Conservation (phyloP, 2,329 filamentous ascomycete species). For the Didymella keratinophila region DNA sequence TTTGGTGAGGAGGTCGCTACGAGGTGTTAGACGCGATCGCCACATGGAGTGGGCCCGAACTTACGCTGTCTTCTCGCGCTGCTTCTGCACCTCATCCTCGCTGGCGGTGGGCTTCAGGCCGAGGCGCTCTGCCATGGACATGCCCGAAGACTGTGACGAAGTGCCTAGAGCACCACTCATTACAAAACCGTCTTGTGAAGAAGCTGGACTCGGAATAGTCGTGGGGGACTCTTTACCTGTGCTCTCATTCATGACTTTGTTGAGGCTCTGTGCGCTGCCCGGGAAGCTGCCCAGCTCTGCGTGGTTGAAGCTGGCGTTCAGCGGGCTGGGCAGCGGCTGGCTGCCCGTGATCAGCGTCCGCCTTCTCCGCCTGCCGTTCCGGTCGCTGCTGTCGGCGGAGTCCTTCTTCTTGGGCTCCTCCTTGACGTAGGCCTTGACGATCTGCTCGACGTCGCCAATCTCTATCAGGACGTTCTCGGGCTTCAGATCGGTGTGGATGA, state of each 20-base stretch:
- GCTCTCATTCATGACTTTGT: constrained; percentile 79
- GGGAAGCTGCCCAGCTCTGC: constrained; percentile 70
- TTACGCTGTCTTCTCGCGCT: constrained; percentile 93
- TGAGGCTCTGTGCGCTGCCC: constrained; percentile 74
- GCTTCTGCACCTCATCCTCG: constrained; percentile 70
- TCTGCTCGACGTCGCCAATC: constrained; percentile 98
- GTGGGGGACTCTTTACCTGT: constrained; percentile 65
- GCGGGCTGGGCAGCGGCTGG: constrained; percentile 91
- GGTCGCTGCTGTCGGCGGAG: constrained; percentile 88
- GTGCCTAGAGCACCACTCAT: constrained; percentile 64
- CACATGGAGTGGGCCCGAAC: constrained; percentile 44
- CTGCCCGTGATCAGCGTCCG: constrained; percentile 96
- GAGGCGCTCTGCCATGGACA: constrained; percentile 68
- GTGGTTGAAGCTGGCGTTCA: constrained; percentile 90
- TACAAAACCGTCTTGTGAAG: constrained; percentile 57
- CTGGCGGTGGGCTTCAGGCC: constrained; percentile 61
- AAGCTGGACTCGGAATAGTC: constrained; percentile 51
- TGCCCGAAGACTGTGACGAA: constrained; percentile 51
- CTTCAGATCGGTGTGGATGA: constrained; percentile 97
- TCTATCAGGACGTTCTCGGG: constrained; percentile 98
- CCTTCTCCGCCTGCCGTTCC: constrained; percentile 87
- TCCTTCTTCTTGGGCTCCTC: constrained; percentile 70
- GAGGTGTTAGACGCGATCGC: constrained; percentile 6
- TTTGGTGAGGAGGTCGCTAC: constrained; percentile 84
- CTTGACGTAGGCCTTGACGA: constrained; percentile 95